Conservation (phyloP, 352 stramenopile species). For the Phytophthora ohioensis region DNA sequence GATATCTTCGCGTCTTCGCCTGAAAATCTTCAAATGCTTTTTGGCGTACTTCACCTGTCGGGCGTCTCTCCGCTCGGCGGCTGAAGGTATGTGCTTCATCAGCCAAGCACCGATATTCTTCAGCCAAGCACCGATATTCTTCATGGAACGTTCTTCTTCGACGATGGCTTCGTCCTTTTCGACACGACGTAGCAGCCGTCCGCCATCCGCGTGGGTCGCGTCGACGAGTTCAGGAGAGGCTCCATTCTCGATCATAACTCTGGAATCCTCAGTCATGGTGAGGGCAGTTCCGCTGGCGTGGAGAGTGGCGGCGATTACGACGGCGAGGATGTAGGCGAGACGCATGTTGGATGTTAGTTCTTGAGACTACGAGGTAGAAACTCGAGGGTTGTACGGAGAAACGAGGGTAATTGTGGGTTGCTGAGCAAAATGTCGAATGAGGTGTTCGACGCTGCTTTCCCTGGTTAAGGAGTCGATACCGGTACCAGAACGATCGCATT, state of each 20-base stretch:
- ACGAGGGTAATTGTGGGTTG: too few species aligned
- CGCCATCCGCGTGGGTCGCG: neutral
- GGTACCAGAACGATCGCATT: too few species aligned
- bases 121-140: too few species aligned
- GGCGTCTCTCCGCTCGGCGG: rapidly evolving
- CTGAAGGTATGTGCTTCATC: too few species aligned
- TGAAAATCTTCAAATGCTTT: too few species aligned
- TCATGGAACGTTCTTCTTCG: neutral
- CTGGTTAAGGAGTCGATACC: too few species aligned
- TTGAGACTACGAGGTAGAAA: neutral
- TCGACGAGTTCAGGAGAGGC: neutral
- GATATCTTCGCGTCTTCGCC: too few species aligned
- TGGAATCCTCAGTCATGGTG: neutral
- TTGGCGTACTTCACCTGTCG: too few species aligned
- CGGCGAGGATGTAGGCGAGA: neutral
- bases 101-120: too few species aligned
- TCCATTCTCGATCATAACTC: neutral
- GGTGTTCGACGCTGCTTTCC: too few species aligned
- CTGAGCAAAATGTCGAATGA: neutral
- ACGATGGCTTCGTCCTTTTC: neutral
- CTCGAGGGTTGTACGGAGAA: neutral
- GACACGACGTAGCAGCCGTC: neutral
- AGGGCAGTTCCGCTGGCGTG: conserved; percentile 1
- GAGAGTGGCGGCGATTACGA: neutral
- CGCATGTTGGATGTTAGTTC: neutral